Evolutionary conservation across 2,329 filamentous ascomycete species (phyloP), one percentile per base, ranked within the genome.

Genomic region (Colletotrichum somersetense): DNA sequence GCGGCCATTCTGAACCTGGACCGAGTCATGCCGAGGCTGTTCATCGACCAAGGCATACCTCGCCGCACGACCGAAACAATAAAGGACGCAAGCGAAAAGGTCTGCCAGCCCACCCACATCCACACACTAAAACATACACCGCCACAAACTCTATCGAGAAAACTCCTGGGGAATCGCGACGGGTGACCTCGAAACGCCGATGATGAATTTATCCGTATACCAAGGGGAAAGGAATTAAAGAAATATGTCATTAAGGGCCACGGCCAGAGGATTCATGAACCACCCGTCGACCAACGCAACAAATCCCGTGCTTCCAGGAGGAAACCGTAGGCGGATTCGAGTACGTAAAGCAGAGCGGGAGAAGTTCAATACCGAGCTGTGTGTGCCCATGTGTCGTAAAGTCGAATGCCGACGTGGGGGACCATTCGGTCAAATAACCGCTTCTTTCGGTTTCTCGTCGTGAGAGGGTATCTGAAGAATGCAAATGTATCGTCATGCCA

Each of bases 391-490:
- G 48, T 65, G 62, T 74, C 72, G 72, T 74, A 63, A 74, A 64
- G 56, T 66, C 55, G 26, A 72, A 68, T 40, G 57, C 58, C 46
- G 71, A 71, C 55, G 62, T 73, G 56, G 33, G 40, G 33, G 62
- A 70, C 71, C 71, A 66, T 71, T 57, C 56, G 62, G 67, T 70
- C 70, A 65, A 62, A 66, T 56, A 56, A 73, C 71, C 67, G 71
- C 58, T 72, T 71, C 62, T 72, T 74, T 73, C 73, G 71, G 72
- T 74, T 65, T 71, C 71, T 73, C 73, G 73, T 74, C 58, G 65
- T 69, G 65, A 68, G 59, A 73, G 73, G 73, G 73, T 74, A 74
- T 74, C 73, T 72, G 72, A 74, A 74, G 72, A 74, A 74, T 74
- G 73, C 73, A 74, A 74, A 71, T 71, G 59, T 74, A 72, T 74